Percentiles rank a stretch among this genome's conserved stretches.
These are phyloP conservation scores for Penicillium fimorum DNA, from an alignment of 495 filamentous ascomycete species.

Conservation along the genomic window DNA sequence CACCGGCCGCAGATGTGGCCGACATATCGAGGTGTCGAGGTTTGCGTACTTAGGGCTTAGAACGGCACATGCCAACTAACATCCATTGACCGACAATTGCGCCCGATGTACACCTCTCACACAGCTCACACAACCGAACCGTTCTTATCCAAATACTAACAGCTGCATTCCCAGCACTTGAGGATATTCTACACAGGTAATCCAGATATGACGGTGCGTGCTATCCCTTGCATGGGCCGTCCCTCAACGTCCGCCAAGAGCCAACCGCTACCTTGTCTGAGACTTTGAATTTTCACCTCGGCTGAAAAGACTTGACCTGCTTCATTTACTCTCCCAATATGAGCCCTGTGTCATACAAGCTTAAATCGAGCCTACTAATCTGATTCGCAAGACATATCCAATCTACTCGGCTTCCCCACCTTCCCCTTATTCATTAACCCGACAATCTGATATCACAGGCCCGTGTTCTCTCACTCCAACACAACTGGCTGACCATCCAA, in stretches of 20 bases:
- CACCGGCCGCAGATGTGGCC: background rate
- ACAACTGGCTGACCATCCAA: background rate
- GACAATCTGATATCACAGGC: constrained; percentile 5
- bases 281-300: background rate
- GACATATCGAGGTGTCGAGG: background rate
- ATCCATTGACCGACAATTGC: background rate
- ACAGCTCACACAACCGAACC: background rate
- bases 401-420: background rate
- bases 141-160: background rate
- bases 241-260: background rate
- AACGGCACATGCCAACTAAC: background rate
- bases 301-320: background rate
- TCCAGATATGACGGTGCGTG: background rate
- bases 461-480: background rate
- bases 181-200: background rate
- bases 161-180: background rate
- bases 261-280: background rate
- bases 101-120: background rate
- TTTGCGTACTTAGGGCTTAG: constrained; percentile 2
- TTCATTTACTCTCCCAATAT: background rate
- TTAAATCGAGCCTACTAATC: background rate
- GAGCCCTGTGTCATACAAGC: background rate
- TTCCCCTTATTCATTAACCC: background rate
- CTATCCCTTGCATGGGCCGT: constrained; percentile 4
- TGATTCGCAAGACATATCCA: background rate